Base-by-base conservation (phyloP, 805 yeast genomes). In the Candida chilensis region DNA sequence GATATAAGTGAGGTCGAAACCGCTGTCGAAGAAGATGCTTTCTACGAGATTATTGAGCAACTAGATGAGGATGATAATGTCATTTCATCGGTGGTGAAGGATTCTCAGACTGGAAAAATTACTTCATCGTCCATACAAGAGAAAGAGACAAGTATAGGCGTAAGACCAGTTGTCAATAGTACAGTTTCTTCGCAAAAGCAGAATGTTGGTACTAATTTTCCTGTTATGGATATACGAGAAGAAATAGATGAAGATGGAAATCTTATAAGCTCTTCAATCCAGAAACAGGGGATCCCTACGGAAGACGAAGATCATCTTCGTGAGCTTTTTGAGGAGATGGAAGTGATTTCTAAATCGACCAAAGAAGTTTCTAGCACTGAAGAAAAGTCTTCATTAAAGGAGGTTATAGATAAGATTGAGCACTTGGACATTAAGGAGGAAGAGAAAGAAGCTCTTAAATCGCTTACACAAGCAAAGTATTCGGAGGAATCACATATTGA, bases 61-160 rank as follows among this genome's bases (percentile, higher is more conserved):
- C 51, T 88, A 22, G 95, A 87, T 50, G 95, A 84, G 1, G 77
- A 82, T n/a, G 96, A 76, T 0, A 74, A 82, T 36, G 65, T 87
- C 2, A 47, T 81, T 21, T 37, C 36, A 1, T 50, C 37, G 10
- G 47, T 73, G n/a, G 40, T 57, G 3, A 57, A 74, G 3, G 56
- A 55, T 18, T 71, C 71, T 0, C 56, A 62, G 16, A 42, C 47
- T 21, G 42, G 40, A 16, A 42, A 42, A 32, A 37, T 19, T 19
- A 11, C 8, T 11, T n/a, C n/a, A n/a, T n/a, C n/a, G n/a, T n/a
- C n/a, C n/a, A n/a, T n/a, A n/a, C n/a, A n/a, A n/a, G n/a, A n/a
- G n/a, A n/a, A n/a, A n/a, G n/a, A n/a, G n/a, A n/a, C n/a, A n/a
- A n/a, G n/a, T n/a, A n/a, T n/a, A n/a, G n/a, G n/a, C n/a, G n/a